Evolutionary conservation across 768 basidiomycete species (phyloP).

Genomic region (Suillus bovinus): DNA sequence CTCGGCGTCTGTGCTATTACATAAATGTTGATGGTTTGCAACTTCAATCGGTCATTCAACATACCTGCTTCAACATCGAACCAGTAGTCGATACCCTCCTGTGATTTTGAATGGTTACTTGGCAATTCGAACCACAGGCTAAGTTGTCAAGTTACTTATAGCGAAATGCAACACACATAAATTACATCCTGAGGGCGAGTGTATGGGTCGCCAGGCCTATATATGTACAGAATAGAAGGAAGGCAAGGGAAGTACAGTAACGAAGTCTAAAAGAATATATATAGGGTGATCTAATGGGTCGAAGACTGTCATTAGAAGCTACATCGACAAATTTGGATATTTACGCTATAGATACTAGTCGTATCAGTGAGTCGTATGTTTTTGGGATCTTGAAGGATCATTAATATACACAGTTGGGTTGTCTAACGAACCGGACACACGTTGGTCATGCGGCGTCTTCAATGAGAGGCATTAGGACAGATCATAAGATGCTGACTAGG

Average conservation of each 20-base stretch:
- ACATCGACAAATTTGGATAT: slow-evolving; percentile 2
- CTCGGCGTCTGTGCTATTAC: too few relatives aligned
- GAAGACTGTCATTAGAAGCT: not conserved
- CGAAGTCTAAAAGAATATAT: not conserved
- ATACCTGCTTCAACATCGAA: too few relatives aligned
- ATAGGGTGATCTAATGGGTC: not conserved
- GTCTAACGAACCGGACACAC: not conserved
- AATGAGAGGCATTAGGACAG: slow-evolving; percentile 14
- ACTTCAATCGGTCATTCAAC: too few relatives aligned
- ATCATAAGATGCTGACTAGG: slow-evolving; percentile 44
- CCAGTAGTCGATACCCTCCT: not conserved
- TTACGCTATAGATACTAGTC: slow-evolving; percentile 6
- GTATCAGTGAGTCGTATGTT: too few relatives aligned
- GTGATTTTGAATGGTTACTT: not conserved
- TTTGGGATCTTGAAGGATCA: not conserved
- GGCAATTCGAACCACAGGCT: not conserved
- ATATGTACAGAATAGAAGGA: not conserved
- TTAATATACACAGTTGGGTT: slow-evolving; percentile 1
- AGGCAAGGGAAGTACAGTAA: not conserved
- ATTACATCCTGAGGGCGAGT: not conserved
- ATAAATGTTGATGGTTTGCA: too few relatives aligned
- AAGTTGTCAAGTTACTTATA: not conserved
- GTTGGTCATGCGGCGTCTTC: not conserved
- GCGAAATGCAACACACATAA: not conserved
- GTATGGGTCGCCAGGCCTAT: not conserved